Evolutionary conservation across 768 basidiomycete species (phyloP), one percentile per base, ranked within the genome.

Genomic region (Crassisporium funariophilum): DNA sequence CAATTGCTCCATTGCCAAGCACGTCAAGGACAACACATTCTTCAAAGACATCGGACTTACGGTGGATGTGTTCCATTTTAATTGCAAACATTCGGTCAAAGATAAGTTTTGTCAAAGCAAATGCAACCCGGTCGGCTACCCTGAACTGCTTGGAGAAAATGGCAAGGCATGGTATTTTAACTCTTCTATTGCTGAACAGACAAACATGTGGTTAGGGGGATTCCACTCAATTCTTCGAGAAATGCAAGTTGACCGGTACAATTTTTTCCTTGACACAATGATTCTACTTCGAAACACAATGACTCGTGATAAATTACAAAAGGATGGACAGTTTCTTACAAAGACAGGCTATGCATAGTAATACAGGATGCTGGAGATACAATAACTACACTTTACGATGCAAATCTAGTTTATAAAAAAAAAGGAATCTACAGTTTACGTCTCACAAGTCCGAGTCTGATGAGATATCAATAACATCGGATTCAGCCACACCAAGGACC

Each of bases 221-320:
- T 72, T 54, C 41, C 58, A 61, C 3, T n/a, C 60, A 0, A 66
- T 68, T 1, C 49, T 58, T 6, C 52, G 61, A 0, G 68, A 69
- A 43, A 70, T 71, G 68, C 5, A 35, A 0, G 55, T 47, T 0
- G 38, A 50, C 4, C 15, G 59, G 20, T 69, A 61, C 43, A 53
- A 65, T 7, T 71, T 70, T 44, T 66, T 69, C 19, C 53, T 71
- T 1, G 68, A 71, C 48, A 65, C 67, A 37, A 64, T 70, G 62
- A 66, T 71, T 34, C 50, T 50, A 17, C 50, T 53, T 3, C 38
- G 52, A 0, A 68, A 68, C 34, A 40, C 33, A 8, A 15, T 27
- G 0, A 35, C 31, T 6, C 31, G 5, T 31, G 5, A 31, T 31
- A 31, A 31, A n/a, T 5, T 31, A 31, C 29, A 31, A 17, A 17